These are phyloP conservation scores for Stephanodiscus minutulus DNA, from an alignment of 108 stramenopile species.

Conservation along the genomic window DNA sequence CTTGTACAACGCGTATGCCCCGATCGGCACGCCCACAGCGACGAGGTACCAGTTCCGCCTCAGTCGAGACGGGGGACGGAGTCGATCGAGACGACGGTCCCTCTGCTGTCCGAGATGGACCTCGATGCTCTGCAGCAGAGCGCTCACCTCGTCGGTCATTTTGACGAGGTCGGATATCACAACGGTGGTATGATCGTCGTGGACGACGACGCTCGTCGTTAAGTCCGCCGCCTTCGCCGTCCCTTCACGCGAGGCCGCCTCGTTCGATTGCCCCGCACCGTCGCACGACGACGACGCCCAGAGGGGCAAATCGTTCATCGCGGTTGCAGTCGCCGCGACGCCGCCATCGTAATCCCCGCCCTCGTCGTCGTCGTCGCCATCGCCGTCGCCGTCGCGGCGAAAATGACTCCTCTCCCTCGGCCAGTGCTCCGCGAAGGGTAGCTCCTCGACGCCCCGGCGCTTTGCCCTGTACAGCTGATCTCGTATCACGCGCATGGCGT, in stretches of 20 bases:
- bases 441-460: slow-evolving; percentile 44
- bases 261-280: not conserved
- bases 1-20: slow-evolving; percentile 50
- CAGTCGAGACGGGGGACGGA: slow-evolving; percentile 63
- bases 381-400: slow-evolving; percentile 14
- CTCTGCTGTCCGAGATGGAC: slow-evolving; percentile 70
- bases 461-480: slow-evolving; percentile 74
- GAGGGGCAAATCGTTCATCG: slow-evolving; percentile 27
- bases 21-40: slow-evolving; percentile 55
- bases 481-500: slow-evolving; percentile 76
- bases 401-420: slow-evolving; percentile 46
- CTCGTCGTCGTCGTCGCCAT: slow-evolving; percentile 20
- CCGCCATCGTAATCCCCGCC: slow-evolving; percentile 8
- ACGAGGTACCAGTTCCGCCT: slow-evolving; percentile 80
- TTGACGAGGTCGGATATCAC: slow-evolving; percentile 67
- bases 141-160: slow-evolving; percentile 71
- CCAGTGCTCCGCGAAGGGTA: slow-evolving; percentile 78
- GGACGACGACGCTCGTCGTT: not conserved
- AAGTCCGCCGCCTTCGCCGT: not conserved
- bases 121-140: slow-evolving; percentile 73
- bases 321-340: not conserved
- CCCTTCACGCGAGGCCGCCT: slow-evolving; percentile 12
- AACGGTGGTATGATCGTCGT: slow-evolving; percentile 11
- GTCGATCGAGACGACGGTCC: slow-evolving; percentile 59
- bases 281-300: slow-evolving; percentile 32